phyloP scores from a whole-genome alignment of 2,329 filamentous ascomycete species.

The Coniochaeta sp. region DNA sequence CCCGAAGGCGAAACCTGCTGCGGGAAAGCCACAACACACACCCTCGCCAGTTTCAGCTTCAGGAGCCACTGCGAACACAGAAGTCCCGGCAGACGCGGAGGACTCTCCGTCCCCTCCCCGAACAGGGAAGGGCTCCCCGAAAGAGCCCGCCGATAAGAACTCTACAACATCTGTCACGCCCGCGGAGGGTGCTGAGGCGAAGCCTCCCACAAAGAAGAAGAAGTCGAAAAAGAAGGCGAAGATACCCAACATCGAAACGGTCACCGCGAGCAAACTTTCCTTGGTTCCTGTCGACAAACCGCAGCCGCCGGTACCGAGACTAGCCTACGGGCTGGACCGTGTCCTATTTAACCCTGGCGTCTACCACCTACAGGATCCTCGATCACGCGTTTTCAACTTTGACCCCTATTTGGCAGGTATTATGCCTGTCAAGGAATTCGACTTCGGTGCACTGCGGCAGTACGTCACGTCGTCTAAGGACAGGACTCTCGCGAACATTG shows the following conservation, averaged over 20 bases:
- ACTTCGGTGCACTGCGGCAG: constrained; percentile 76
- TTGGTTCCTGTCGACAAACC: constrained; percentile 24
- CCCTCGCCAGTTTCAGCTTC: no score
- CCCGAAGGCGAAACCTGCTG: background rate
- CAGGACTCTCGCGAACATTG: constrained; percentile 59
- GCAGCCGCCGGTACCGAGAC: constrained; percentile 42
- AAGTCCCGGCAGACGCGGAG: background rate
- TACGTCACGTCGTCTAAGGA: constrained; percentile 94
- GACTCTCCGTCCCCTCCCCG: no score
- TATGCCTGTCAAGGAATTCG: constrained; percentile 89
- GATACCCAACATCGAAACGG: constrained; percentile 12
- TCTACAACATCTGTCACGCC: background rate
- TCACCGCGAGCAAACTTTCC: constrained; percentile 19
- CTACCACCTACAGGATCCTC: constrained; percentile 82
- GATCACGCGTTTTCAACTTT: constrained; percentile 89
- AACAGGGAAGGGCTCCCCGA: no score
- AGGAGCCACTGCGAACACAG: background rate
- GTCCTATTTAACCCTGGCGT: constrained; percentile 96
- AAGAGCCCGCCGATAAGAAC: background rate
- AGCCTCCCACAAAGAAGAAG: background rate
- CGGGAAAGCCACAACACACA: no score
- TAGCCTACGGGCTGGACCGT: constrained; percentile 72
- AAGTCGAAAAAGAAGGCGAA: constrained; percentile 6
- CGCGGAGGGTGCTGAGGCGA: background rate
- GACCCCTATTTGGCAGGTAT: constrained; percentile 89